Conservation (phyloP, 2,329 filamentous ascomycete genomes). For the Botryotinia convoluta region DNA sequence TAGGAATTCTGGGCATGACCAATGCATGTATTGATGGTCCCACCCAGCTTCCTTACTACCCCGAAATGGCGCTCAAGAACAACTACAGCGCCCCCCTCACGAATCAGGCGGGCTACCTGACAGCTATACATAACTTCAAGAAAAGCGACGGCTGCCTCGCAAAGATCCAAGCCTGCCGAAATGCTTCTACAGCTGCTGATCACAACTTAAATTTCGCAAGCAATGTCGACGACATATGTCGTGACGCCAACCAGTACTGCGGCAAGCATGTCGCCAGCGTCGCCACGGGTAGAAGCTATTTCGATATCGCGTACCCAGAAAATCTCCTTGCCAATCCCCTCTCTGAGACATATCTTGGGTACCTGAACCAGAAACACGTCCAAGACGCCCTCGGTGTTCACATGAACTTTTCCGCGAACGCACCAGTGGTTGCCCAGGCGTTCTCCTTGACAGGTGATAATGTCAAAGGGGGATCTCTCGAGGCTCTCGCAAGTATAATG, state of each 20-base stretch:
- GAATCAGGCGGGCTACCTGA: neutral
- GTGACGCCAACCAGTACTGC: neutral
- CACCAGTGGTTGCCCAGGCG: slow-evolving; percentile 42
- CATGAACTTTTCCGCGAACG: slow-evolving; percentile 53
- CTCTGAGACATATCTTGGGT: slow-evolving; percentile 3
- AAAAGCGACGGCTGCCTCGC: neutral
- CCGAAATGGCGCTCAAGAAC: slow-evolving; percentile 26
- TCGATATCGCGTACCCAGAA: neutral
- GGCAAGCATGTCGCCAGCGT: neutral
- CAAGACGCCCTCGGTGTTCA: slow-evolving; percentile 57
- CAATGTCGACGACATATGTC: slow-evolving; percentile 2
- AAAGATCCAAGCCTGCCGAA: slow-evolving; percentile 1
- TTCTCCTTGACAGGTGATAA: slow-evolving; percentile 54
- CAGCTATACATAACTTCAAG: neutral
- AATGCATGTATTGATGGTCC: slow-evolving; percentile 65
- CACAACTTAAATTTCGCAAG: neutral
- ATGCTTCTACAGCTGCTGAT: neutral
- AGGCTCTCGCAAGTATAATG: slow-evolving; percentile 56
- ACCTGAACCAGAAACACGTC: slow-evolving; percentile 36
- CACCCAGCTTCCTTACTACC: slow-evolving; percentile 45
- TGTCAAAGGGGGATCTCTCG: slow-evolving; percentile 57
- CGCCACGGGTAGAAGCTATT: neutral
- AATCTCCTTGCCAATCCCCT: neutral
- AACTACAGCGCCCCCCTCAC: neutral
- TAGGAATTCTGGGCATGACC: slow-evolving; percentile 60